These are phyloP conservation scores for Aphanomyces cochlioides DNA, from an alignment of 352 stramenopile genomes.

Conservation along the genomic window DNA sequence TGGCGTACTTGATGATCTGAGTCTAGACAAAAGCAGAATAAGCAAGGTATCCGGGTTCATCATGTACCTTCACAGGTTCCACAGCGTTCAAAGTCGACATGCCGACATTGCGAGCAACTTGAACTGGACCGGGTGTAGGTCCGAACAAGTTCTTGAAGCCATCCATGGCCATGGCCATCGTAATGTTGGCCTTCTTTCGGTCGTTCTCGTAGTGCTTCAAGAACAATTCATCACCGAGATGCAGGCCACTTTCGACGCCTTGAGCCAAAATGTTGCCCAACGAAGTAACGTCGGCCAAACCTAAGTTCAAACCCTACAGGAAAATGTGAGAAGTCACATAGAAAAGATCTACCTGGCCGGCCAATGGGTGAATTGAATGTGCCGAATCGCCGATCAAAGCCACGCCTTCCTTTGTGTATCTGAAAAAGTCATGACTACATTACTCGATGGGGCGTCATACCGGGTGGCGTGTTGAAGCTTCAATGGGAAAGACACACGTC, in stretches of 20 bases:
- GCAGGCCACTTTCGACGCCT: slow-evolving; percentile 70
- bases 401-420: slow-evolving; percentile 44
- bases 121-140: slow-evolving; percentile 58
- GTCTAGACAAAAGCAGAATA: slow-evolving; percentile 36
- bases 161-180: slow-evolving; percentile 83
- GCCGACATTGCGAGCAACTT: slow-evolving; percentile 76
- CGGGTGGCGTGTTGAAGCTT: slow-evolving; percentile 83
- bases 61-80: slow-evolving; percentile 62
- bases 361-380: slow-evolving; percentile 95
- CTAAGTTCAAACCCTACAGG: slow-evolving; percentile 88
- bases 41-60: slow-evolving; percentile 15
- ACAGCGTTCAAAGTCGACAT: slow-evolving; percentile 84
- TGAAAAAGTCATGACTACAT: not conserved
- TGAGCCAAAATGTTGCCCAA: slow-evolving; percentile 70
- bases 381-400: slow-evolving; percentile 93
- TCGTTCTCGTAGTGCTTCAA: slow-evolving; percentile 85
- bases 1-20: slow-evolving; percentile 87
- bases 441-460: slow-evolving; percentile 58
- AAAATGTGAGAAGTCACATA: not conserved
- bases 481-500: slow-evolving; percentile 83
- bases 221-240: slow-evolving; percentile 70
- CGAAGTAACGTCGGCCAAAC: slow-evolving; percentile 86
- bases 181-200: slow-evolving; percentile 78
- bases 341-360: slow-evolving; percentile 60
- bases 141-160: slow-evolving; percentile 88